Percentiles rank a stretch among this genome's conserved stretches.
These are phyloP conservation scores for Skeletonema tropicum DNA, from an alignment of 108 stramenopile species.

Conservation along the genomic window DNA sequence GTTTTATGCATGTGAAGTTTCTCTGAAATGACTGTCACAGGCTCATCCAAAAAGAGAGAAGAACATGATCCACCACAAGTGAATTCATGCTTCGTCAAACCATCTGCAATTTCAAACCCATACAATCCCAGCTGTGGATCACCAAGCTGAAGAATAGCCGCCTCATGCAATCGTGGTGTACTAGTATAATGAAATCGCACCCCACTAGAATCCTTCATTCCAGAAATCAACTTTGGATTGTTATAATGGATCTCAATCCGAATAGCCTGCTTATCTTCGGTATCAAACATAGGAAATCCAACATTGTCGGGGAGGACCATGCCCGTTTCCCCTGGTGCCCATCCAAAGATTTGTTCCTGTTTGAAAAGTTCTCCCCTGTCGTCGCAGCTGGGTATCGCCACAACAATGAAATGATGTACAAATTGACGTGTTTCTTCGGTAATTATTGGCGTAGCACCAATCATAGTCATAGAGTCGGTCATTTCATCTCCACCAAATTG, in stretches of 20 bases:
- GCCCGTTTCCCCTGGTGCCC: conserved; percentile 56
- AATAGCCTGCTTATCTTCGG: conserved; percentile 29
- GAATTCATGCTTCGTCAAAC: conserved; percentile 45
- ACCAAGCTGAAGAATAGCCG: conserved; percentile 51
- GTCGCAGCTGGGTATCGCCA: conserved; percentile 3
- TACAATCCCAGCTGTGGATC: conserved; percentile 47
- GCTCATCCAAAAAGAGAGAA: conserved; percentile 6
- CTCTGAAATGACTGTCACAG: conserved; percentile 58
- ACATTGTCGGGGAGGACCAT: conserved; percentile 45
- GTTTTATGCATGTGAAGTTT: conserved; percentile 63
- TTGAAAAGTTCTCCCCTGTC: background rate
- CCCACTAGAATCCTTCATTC: conserved; percentile 54
- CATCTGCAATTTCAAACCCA: conserved; percentile 36
- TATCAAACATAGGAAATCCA: conserved; percentile 50
- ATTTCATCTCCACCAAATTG: conserved; percentile 22
- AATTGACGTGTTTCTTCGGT: conserved; percentile 15
- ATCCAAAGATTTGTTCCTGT: conserved; percentile 31
- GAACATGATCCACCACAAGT: conserved; percentile 56
- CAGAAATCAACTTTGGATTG: conserved; percentile 43
- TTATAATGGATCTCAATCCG: conserved; percentile 53
- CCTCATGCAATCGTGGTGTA: conserved; percentile 39
- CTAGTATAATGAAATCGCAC: conserved; percentile 54
- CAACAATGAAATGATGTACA: conserved; percentile 52
- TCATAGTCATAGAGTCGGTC: conserved; percentile 7
- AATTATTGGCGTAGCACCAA: conserved; percentile 12